Evolutionary conservation across 2,329 filamentous ascomycete genomes (phyloP).

Genomic region (Chaetomiaceae sp.): DNA sequence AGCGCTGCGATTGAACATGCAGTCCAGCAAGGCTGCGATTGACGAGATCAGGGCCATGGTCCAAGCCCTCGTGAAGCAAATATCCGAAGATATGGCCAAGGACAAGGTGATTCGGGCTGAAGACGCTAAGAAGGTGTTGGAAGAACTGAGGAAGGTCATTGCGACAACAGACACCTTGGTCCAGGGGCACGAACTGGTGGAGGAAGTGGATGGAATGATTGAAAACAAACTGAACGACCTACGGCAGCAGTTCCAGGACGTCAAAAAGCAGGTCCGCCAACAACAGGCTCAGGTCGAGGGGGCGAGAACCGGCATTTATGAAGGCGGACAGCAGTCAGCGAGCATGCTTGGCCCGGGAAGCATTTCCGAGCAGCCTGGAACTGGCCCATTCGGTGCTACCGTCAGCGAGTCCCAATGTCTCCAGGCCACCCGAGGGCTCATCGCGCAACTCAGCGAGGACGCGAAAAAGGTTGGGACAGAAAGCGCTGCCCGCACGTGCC

Average conservation of each 20-base stretch:
- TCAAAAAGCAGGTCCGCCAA: neutral
- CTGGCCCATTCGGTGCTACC: neutral
- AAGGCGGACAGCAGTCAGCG: neutral
- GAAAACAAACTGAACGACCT: slow-evolving; percentile 1
- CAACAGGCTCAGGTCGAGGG: neutral
- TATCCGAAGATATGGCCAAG: neutral
- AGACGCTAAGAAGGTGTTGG: neutral
- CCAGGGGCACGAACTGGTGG: neutral
- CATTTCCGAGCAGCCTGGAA: neutral
- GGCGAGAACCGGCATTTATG: neutral
- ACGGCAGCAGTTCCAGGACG: neutral
- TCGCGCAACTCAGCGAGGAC: neutral
- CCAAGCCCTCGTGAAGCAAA: neutral
- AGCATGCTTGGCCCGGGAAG: neutral
- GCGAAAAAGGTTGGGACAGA: neutral
- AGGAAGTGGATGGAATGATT: neutral
- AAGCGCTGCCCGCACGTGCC: neutral
- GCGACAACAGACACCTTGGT: neutral
- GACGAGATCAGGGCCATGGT: neutral
- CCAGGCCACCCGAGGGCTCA: neutral
- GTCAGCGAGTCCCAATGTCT: neutral
- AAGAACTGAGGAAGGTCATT: neutral
- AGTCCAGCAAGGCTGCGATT: neutral
- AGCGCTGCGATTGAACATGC: neutral
- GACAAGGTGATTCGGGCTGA: neutral